A percentile compares a stretch with the other conserved stretches of the same genome.
These are phyloP conservation scores for Chrysochromulina parva DNA, from an alignment of 78 protist species.

Conservation along the genomic window DNA sequence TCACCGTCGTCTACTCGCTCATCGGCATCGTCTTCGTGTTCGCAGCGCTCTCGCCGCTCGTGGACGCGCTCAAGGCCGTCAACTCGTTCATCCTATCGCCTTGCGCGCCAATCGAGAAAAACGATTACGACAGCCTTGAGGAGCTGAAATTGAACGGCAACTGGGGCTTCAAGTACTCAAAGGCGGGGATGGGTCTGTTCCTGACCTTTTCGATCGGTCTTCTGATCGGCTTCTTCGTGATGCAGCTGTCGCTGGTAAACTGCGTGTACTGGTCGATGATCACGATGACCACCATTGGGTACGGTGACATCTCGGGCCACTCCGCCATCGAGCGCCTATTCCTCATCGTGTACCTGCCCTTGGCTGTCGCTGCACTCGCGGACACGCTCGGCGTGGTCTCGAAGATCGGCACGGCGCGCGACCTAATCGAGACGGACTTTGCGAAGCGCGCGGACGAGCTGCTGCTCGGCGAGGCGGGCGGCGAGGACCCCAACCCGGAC, in stretches of 20 bases:
- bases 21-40: background rate
- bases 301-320: conserved; percentile 12
- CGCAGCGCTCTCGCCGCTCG: background rate
- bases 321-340: background rate
- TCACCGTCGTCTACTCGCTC: background rate
- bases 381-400: background rate
- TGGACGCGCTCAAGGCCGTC: background rate
- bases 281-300: conserved; percentile 40
- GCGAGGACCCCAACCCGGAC: background rate
- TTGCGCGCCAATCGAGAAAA: too few relatives aligned
- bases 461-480: background rate
- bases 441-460: background rate
- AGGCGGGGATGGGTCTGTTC: background rate
- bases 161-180: background rate
- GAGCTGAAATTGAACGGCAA: background rate
- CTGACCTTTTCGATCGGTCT: background rate
- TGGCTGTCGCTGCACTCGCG: background rate
- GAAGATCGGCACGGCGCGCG: background rate
- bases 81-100: too few relatives aligned
- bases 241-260: background rate
- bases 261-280: background rate
- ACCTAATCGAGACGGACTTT: background rate
- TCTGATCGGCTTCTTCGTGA: background rate
- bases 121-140: background rate
- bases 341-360: background rate